Conservation (phyloP, 2,329 filamentous ascomycete species). For the Emydomyces testavorans region DNA sequence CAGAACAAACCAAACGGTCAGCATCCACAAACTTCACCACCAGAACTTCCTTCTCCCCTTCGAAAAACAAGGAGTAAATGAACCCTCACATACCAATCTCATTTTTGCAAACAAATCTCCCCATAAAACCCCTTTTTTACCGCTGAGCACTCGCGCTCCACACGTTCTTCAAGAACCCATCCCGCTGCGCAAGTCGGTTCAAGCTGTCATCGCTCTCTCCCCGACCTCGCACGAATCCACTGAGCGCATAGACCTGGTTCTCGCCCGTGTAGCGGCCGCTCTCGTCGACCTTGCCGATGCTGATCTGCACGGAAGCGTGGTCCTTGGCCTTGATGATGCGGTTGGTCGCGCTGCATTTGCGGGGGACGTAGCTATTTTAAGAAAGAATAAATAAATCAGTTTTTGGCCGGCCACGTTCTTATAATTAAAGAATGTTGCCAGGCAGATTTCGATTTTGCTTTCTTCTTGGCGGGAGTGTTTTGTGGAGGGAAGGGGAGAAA, state of each 20-base stretch:
- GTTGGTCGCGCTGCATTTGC: constrained; percentile 98
- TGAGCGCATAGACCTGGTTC: constrained; percentile 94
- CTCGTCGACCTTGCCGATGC: constrained; percentile 96
- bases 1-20: neutral
- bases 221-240: constrained; percentile 94
- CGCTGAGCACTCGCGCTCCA: constrained; percentile 63
- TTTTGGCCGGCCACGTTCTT: too few species aligned
- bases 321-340: constrained; percentile 99
- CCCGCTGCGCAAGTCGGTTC: constrained; percentile 90
- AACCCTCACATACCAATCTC: constrained; percentile 4
- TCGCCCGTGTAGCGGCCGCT: constrained; percentile 94
- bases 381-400: too few species aligned
- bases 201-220: constrained; percentile 95
- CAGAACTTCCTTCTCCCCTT: neutral
- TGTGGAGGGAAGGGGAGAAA: neutral
- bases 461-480: constrained; percentile 6
- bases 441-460: neutral
- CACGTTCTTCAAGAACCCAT: constrained; percentile 93
- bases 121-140: constrained; percentile 27
- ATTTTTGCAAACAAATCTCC: constrained; percentile 2
- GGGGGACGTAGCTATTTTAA: constrained; percentile 71
- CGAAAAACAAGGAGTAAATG: neutral
- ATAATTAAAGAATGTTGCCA: too few species aligned
- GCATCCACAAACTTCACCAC: neutral
- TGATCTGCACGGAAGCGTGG: constrained; percentile 96